Percentiles rank a stretch among this genome's conserved stretches.
phyloP scores from a whole-genome alignment of 78 protist species.

The Chrysochromulina tobinii region DNA sequence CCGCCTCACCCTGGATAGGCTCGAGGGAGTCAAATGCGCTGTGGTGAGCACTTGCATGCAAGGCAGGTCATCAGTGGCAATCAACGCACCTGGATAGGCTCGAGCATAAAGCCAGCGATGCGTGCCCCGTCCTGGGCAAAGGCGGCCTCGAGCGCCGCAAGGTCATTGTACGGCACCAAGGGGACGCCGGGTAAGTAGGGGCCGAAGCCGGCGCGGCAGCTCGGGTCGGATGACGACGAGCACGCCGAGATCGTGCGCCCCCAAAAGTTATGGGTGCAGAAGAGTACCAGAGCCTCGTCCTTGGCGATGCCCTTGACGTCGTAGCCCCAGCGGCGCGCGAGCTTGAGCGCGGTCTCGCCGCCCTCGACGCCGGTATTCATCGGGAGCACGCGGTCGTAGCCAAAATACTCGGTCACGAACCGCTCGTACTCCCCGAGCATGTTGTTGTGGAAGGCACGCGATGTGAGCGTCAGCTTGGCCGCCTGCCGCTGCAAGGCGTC shows the following conservation, averaged over 20 bases:
- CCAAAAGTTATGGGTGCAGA: slow-evolving; percentile 82
- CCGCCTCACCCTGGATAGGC: slow-evolving; percentile 94
- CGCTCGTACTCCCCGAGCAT: slow-evolving; percentile 48
- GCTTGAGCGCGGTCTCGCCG: slow-evolving; percentile 94
- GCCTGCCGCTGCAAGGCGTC: slow-evolving; percentile 84
- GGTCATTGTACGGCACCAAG: slow-evolving; percentile 70
- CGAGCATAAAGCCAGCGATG: slow-evolving; percentile 80
- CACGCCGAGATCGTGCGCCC: slow-evolving; percentile 93
- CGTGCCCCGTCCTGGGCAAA: slow-evolving; percentile 44
- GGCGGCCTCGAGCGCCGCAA: slow-evolving; percentile 70
- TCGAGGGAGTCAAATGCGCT: too few relatives aligned
- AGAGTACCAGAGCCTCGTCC: slow-evolving; percentile 81
- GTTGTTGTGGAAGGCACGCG: slow-evolving; percentile 96
- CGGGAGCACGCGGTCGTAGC: slow-evolving; percentile 92
- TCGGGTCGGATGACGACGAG: slow-evolving; percentile 87
- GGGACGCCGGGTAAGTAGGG: slow-evolving; percentile 71
- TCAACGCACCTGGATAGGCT: slow-evolving; percentile 1
- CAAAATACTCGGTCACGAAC: slow-evolving; percentile 10
- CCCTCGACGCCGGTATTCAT: slow-evolving; percentile 98
- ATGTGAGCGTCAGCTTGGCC: slow-evolving; percentile 75
- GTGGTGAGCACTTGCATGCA: too few relatives aligned
- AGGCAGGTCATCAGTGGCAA: too few relatives aligned
- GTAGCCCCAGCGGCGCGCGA: slow-evolving; percentile 78
- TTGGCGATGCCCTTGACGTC: slow-evolving; percentile 77
- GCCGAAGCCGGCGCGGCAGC: slow-evolving; percentile 67